Percentiles rank a stretch among this genome's conserved stretches.
These are phyloP conservation scores for Scenedesmus sp. DNA, from an alignment of 163 green algal species.

Conservation along the genomic window DNA sequence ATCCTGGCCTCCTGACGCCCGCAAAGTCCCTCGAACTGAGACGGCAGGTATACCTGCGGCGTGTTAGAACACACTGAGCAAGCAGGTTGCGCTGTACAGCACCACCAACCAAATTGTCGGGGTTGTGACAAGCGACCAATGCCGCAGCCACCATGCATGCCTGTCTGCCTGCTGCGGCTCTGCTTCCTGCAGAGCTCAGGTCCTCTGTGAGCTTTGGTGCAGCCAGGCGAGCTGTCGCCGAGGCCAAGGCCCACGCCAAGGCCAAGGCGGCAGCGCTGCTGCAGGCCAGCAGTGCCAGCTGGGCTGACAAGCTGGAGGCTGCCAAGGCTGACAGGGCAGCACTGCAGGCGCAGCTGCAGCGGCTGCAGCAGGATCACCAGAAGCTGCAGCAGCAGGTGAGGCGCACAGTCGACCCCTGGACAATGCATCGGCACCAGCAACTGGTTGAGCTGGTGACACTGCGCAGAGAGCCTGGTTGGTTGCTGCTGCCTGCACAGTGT, in stretches of 20 bases:
- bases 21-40: too few species aligned
- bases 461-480: too few species aligned
- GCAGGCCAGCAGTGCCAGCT: conserved; percentile 5
- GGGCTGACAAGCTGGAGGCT: conserved; percentile 20
- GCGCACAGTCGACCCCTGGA: neutral
- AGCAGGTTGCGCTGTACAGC: too few species aligned
- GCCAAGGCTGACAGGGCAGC: neutral
- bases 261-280: conserved; percentile 37
- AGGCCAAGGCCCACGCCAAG: conserved; percentile 50
- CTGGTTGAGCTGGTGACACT: neutral
- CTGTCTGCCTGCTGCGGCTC: neutral
- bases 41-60: too few species aligned
- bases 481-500: neutral
- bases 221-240: conserved; percentile 26
- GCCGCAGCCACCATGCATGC: neutral
- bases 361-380: conserved; percentile 18
- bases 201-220: conserved; percentile 47
- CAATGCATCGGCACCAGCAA: neutral
- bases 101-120: too few species aligned
- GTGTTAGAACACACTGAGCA: too few species aligned
- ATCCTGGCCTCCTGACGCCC: too few species aligned
- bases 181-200: conserved; percentile 33
- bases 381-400: neutral
- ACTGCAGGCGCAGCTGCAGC: conserved; percentile 12
- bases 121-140: too few species aligned